Evolutionary conservation across 352 stramenopile species (phyloP), one percentile per base, ranked within the genome.

Genomic region (Pythium periplocum): DNA sequence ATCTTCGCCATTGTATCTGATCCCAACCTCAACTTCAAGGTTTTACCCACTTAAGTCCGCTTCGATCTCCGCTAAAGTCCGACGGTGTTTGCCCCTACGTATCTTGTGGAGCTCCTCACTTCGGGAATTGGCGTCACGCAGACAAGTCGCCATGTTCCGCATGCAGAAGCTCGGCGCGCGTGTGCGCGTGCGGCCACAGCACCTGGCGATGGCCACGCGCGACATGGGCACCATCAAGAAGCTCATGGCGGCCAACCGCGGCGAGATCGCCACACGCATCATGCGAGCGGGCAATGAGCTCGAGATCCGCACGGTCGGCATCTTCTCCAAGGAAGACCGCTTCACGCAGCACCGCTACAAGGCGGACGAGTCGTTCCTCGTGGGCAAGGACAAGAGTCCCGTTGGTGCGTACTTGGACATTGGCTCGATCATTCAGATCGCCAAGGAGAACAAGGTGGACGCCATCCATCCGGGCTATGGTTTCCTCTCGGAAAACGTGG

Each of bases 391-490:
- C 58, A 96, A 96, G 67, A 93, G 80, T 4, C 94, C 96, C 42
- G 93, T 99, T 1, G 92, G 77, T 12, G 92, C 95, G 31, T 99
- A 99, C 73, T 74, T 99, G 26, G 95, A 98, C 68, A 97, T 98
- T 60, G 66, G 81, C 7, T 86, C 68, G 33, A 98, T 99, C 68
- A 87, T 98, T 44, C 59, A 96, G 41, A 94, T 98, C 55, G 89
- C 90, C 48, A 86, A 95, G 61, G 78, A 92, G 44, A 96, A 97
- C 64, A 74, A 86, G 48, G 92, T 97, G 36, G 83, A 98, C 63
- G 95, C 95, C 37, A 97, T 99, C 53, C 96, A 99, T 79, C 96
- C 96, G 5, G 95, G 95, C 30, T 99, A 99, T 75, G 97, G 97
- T 10, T 99, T 99, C 64, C 78, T 99, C 9, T 96, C 78, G 37